Percentiles rank a stretch among this genome's conserved stretches.
These are phyloP conservation scores for Acanthamoeba healyi DNA, from an alignment of 208 protist genomes.

Conservation along the genomic window DNA sequence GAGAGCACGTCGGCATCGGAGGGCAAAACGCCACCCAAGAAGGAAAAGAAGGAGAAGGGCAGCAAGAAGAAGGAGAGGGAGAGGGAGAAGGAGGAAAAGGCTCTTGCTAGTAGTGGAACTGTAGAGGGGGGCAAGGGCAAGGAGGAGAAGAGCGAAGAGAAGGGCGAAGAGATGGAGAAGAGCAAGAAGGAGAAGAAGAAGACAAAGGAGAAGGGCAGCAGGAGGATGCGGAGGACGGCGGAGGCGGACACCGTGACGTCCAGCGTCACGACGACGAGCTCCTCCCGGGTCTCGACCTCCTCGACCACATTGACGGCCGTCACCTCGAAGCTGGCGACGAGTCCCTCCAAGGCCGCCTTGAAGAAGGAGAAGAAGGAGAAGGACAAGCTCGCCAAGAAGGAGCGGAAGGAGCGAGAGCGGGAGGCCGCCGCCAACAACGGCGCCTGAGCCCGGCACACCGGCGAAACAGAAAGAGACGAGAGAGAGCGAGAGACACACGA, in stretches of 20 bases:
- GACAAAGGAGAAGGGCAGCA: constrained; percentile 17
- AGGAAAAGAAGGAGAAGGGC: background rate
- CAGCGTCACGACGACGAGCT: background rate
- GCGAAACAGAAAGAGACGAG: background rate
- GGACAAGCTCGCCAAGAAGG: constrained; percentile 47
- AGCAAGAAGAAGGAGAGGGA: constrained; percentile 10
- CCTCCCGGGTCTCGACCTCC: background rate
- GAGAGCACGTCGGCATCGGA: background rate
- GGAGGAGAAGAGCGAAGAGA: background rate
- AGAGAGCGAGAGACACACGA: no score
- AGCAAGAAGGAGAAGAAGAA: background rate
- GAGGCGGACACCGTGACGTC: background rate
- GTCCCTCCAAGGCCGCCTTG: background rate
- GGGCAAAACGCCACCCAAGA: background rate
- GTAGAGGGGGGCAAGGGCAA: no score
- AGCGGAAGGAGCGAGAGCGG: constrained; percentile 15
- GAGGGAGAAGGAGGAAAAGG: background rate
- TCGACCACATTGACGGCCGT: no score
- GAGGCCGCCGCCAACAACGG: background rate
- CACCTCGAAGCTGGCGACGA: background rate
- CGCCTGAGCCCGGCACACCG: background rate
- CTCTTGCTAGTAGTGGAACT: no score
- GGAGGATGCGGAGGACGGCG: background rate
- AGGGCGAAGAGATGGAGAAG: background rate
- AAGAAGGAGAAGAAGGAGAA: constrained; percentile 53